Percentiles rank a stretch among this genome's conserved stretches.
Evolutionary conservation across 1,284 basidiomycete species (phyloP).

Genomic region (Tylopilus orsonianus): DNA sequence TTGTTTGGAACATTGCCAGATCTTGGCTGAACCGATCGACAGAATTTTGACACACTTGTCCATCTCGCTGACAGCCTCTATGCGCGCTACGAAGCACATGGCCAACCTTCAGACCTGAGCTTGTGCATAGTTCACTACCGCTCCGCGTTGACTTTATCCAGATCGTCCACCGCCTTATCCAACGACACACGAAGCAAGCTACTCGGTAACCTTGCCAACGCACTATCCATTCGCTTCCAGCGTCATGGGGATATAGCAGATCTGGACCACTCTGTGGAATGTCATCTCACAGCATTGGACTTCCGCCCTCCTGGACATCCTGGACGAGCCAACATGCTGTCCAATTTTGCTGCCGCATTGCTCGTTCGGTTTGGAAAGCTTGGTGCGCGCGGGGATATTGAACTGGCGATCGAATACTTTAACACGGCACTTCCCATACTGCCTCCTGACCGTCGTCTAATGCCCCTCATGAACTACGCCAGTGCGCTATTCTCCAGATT

Average conservation of each 20-base stretch:
- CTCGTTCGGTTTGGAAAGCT: constrained; percentile 26
- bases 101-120: constrained; percentile 23
- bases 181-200: constrained; percentile 27
- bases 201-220: constrained; percentile 33
- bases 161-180: constrained; percentile 16
- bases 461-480: constrained; percentile 31
- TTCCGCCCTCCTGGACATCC: constrained; percentile 26
- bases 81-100: constrained; percentile 22
- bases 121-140: constrained; percentile 30
- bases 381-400: constrained; percentile 22
- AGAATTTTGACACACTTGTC: constrained; percentile 29
- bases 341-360: constrained; percentile 29
- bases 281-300: constrained; percentile 26
- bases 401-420: constrained; percentile 31
- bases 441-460: constrained; percentile 18
- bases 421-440: constrained; percentile 23
- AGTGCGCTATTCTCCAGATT: constrained; percentile 32
- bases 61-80: constrained; percentile 29
- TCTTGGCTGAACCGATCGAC: constrained; percentile 1
- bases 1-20: neutral
- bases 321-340: constrained; percentile 21
- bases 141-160: constrained; percentile 28
- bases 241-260: constrained; percentile 30
- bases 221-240: constrained; percentile 32
- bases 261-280: constrained; percentile 35